Evolutionary conservation across 2,329 filamentous ascomycete species (phyloP), one percentile per base, ranked within the genome.

Genomic region (Clonostachys chloroleuca): DNA sequence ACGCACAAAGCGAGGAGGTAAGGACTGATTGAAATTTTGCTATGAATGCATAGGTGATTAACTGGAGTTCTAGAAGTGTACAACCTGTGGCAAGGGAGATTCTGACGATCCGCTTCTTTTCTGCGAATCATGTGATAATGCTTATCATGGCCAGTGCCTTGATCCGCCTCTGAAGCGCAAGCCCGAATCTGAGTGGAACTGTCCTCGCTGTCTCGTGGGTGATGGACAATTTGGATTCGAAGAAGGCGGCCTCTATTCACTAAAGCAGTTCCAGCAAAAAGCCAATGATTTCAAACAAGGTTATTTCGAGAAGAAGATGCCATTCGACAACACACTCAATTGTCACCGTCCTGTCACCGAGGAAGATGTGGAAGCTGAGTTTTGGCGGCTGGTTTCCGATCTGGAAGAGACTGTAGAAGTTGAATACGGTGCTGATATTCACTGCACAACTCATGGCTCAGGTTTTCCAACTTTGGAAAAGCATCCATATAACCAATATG

Each of bases 181-280:
- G 53, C 90, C 91, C 0, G 87, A 94, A 20, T 78, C 84, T 46
- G 94, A 97, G 60, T 99, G 94, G 94, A 92, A 97, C 62, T 99
- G 94, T 56, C 87, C 94, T 0, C 83, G 91, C 59, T 99, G 94
- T 63, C 80, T 99, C 24, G 94, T 99, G 20, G 94, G 94, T 42
- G 95, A 95, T 48, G 92, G 92, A 37, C 91, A 97, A 54, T 99
- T 96, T 59, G 94, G 94, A 0, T 99, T 99, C 52, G 92, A 97
- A 61, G 94, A 99, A 65, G 94, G 94, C 20, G 92, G 92, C 5
- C 80, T 96, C 18, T 99, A 99, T 67, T 99, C 94, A 0, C 74
- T 99, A 24, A 91, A 88, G 59, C 89, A 95, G 58, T 99, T 99
- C 63, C 94, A 99, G 64, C 89, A 96, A 62, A 96, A 92, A 64